Conservation (phyloP, 768 basidiomycete genomes). For the Agaricus sinodeliciosus region DNA sequence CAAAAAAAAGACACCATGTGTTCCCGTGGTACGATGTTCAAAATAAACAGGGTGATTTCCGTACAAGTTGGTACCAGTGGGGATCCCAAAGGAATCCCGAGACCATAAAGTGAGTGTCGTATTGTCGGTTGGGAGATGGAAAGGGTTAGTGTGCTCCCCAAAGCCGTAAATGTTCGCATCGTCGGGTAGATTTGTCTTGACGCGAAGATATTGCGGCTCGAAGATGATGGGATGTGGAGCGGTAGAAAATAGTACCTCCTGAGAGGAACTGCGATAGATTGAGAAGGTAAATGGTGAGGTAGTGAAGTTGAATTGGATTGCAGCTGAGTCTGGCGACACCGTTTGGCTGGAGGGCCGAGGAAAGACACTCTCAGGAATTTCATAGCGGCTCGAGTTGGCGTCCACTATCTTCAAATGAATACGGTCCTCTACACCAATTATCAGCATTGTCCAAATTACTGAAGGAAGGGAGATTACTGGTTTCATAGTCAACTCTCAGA, state of each 20-base stretch:
- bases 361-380: slow-evolving; percentile 57
- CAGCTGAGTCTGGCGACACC: slow-evolving; percentile 24
- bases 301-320: slow-evolving; percentile 56
- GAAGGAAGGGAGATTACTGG: slow-evolving; percentile 24
- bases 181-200: slow-evolving; percentile 55
- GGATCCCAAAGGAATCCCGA: slow-evolving; percentile 57
- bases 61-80: slow-evolving; percentile 57
- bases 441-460: not conserved
- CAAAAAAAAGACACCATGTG: slow-evolving; percentile 64
- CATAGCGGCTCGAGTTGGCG: slow-evolving; percentile 41
- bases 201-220: slow-evolving; percentile 69
- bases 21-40: slow-evolving; percentile 58
- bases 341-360: slow-evolving; percentile 39
- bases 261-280: slow-evolving; percentile 39
- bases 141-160: slow-evolving; percentile 65
- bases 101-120: slow-evolving; percentile 54
- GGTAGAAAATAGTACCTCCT: slow-evolving; percentile 58
- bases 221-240: slow-evolving; percentile 59
- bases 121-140: slow-evolving; percentile 47
- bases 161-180: slow-evolving; percentile 72
- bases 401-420: slow-evolving; percentile 64
- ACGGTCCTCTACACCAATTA: slow-evolving; percentile 33
- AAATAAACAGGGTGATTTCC: slow-evolving; percentile 70
- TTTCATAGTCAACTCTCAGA: slow-evolving; percentile 53
- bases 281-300: slow-evolving; percentile 56